A percentile compares a stretch with the other conserved stretches of the same genome.
Evolutionary conservation across 192 early-diverging fungal genomes (phyloP).

Genomic region (Entomortierella beljakovae): DNA sequence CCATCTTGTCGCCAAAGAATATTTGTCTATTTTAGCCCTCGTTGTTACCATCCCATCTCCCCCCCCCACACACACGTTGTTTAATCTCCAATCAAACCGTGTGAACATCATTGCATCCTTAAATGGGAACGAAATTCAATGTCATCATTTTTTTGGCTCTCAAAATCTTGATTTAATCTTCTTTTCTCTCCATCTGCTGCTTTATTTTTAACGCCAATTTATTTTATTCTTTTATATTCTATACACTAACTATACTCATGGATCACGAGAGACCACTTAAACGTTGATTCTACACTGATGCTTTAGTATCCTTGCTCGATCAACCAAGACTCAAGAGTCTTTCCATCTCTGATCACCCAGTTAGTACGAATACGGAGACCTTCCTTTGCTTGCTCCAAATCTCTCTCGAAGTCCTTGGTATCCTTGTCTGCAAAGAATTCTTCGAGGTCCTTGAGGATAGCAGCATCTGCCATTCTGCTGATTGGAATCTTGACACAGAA

Average conservation of each 20-base stretch:
- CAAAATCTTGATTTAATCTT: no score
- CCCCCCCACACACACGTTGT: neutral
- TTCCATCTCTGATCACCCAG: conserved; percentile 62
- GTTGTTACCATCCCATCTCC: no score
- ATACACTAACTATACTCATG: neutral
- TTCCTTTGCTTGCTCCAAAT: conserved; percentile 71
- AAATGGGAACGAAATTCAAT: conserved; percentile 15
- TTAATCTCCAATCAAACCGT: neutral
- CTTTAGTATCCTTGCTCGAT: conserved; percentile 41
- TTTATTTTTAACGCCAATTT: neutral
- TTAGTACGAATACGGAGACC: conserved; percentile 64
- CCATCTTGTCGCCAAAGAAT: no score
- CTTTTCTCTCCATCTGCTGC: neutral
- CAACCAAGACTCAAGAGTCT: conserved; percentile 60
- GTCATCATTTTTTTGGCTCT: no score
- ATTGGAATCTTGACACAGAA: conserved; percentile 62
- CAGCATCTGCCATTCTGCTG: conserved; percentile 59
- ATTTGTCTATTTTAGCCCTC: no score
- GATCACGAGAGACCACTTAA: neutral
- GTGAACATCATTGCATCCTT: neutral
- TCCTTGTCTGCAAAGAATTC: conserved; percentile 64
- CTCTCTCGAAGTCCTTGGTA: conserved; percentile 63
- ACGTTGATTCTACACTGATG: neutral
- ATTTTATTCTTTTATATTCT: neutral
- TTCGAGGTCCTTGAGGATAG: conserved; percentile 64